These are phyloP conservation scores for Phaeosphaeriaceae sp. DNA, from an alignment of 2,329 filamentous ascomycete genomes.

Conservation along the genomic window DNA sequence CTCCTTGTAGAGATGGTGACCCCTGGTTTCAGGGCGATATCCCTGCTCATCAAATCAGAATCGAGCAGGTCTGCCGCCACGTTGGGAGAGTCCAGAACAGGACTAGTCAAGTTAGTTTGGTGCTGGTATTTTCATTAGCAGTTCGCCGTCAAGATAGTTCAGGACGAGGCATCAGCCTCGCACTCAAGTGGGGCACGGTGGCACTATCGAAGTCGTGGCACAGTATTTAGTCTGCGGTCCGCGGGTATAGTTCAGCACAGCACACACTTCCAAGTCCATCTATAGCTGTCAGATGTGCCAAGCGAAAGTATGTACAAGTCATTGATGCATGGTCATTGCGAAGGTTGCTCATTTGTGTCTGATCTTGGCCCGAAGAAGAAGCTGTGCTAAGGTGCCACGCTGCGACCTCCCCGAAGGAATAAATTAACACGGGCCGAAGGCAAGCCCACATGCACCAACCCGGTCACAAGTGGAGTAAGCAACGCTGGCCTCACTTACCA, in stretches of 20 bases:
- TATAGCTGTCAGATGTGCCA: not conserved
- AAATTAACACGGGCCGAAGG: not conserved
- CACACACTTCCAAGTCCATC: not conserved
- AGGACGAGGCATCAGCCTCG: not conserved
- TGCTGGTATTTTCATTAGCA: not conserved
- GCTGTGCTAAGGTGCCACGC: not conserved
- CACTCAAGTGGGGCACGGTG: not conserved
- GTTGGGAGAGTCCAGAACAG: not conserved
- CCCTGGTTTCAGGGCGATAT: not conserved
- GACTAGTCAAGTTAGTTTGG: not conserved
- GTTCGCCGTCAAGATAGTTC: not conserved
- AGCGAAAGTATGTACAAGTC: not conserved
- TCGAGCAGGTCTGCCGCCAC: not conserved
- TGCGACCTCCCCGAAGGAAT: not conserved
- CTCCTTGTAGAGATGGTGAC: not conserved
- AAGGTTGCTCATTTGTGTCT: not conserved
- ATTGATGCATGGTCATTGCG: not conserved
- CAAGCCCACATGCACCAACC: not conserved
- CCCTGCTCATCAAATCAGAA: not conserved
- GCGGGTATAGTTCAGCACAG: not conserved
- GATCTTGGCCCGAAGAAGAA: not conserved
- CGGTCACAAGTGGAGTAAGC: not conserved
- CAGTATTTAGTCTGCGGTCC: not conserved
- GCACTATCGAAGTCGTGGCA: no score
- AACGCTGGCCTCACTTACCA: not conserved